phyloP scores from a whole-genome alignment of 208 protist genomes.

The Perkinsela sp. region DNA sequence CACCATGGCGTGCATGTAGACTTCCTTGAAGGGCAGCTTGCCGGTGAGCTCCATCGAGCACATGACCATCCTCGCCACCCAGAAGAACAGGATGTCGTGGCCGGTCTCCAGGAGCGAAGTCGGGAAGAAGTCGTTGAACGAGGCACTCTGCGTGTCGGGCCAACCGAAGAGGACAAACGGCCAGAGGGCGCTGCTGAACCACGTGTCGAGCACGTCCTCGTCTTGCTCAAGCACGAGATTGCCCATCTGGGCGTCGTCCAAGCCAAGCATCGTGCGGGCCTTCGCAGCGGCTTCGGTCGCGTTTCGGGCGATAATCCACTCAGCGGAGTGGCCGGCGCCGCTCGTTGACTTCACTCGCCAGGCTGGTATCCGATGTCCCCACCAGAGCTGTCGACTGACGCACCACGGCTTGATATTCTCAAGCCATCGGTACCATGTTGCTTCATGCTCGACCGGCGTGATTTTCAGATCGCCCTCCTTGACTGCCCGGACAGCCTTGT shows the following conservation, averaged over 20 bases:
- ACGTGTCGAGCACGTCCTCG: slow-evolving; percentile 99
- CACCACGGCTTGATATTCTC: slow-evolving; percentile 86
- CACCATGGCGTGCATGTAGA: slow-evolving; percentile 96
- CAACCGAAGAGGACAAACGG: slow-evolving; percentile 91
- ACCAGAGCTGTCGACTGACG: slow-evolving; percentile 97
- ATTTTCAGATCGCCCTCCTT: slow-evolving; percentile 70
- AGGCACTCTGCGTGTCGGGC: slow-evolving; percentile 50
- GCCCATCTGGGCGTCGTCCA: slow-evolving; percentile 21
- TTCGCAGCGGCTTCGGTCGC: slow-evolving; percentile 74
- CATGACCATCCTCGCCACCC: slow-evolving; percentile 99
- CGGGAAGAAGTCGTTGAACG: slow-evolving; percentile 86
- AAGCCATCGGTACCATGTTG: slow-evolving; percentile 83
- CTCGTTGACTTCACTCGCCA: slow-evolving; percentile 55
- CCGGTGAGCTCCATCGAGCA: slow-evolving; percentile 78
- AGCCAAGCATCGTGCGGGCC: slow-evolving; percentile 37
- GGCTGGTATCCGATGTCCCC: slow-evolving; percentile 98
- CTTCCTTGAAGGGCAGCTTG: slow-evolving; percentile 79
- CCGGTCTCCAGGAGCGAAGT: slow-evolving; percentile 91
- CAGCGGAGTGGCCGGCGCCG: slow-evolving; percentile 7
- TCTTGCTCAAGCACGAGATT: slow-evolving; percentile 70
- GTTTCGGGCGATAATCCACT: slow-evolving; percentile 72
- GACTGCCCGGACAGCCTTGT: slow-evolving; percentile 38
- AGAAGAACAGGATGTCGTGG: slow-evolving; percentile 99
- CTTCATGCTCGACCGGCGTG: slow-evolving; percentile 60
- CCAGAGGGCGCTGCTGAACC: slow-evolving; percentile 98